Evolutionary conservation across 352 stramenopile genomes (phyloP), one percentile per base, ranked within the genome.

Genomic region (Globisporangium mamillatum): DNA sequence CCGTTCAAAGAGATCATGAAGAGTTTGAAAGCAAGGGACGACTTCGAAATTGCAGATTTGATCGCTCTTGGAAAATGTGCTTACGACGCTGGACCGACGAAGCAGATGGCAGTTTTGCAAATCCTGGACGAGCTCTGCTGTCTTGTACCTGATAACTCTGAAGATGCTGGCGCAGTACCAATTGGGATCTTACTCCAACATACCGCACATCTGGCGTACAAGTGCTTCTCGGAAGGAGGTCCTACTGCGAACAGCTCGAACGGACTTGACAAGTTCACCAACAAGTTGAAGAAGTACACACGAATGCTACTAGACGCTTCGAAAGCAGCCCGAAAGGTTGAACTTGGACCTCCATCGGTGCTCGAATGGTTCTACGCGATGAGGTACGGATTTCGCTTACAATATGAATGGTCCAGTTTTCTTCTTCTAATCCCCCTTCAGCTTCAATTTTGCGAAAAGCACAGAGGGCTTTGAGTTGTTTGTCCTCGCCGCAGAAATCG

Each of bases 281-380:
- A 70, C 7, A 83, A 74, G 38, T 84, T 91, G 8, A 20, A 77
- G 44, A 72, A 66, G 24, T 93, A 91, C 16, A 64, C 69, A 12
- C 66, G 69, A 2, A 73, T 76, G 24, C 63, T 91, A n/a, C 48
- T 90, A 24, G 41, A 81, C 29, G 55, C 59, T 34, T 67, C 63
- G 46, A 73, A n/a, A 32, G 63, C 12, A 4, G 25, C 24, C 56
- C 60, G 27, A 34, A 46, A 38, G 50, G 44, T 10, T 62, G 63
- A 16, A 12, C 69, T 87, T 48, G 80, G 79, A 22, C 69, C 83
- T 29, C 60, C 78, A 38, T 74, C 82, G 18, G 76, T 88, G 0
- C 85, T 90, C 25, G 75, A 88, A 58, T 94, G 86, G 86, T 94
- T 94, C 54, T 94, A 87, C 67, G 70, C 73, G 29, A 92, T 86